These are phyloP conservation scores for Annona cherimola DNA, from an alignment of 164 flowering plant species.

Conservation along the genomic window DNA sequence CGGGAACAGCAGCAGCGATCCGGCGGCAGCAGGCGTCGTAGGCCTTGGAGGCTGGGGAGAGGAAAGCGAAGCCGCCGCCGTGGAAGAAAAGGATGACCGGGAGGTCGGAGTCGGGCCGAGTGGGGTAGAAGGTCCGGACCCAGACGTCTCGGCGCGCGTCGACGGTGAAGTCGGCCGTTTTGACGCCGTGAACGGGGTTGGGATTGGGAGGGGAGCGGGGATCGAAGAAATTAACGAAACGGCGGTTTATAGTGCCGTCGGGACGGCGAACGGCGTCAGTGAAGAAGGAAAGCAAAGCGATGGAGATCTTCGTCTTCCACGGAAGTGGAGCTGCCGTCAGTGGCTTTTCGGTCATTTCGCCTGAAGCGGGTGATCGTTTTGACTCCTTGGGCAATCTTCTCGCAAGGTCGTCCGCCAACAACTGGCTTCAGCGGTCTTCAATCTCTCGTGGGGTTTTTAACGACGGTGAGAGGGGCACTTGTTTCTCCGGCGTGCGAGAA, in stretches of 20 bases:
- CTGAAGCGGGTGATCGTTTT: background rate
- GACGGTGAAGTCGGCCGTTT: conserved; percentile 21
- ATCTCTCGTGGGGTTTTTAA: too few species aligned
- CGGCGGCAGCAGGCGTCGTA: conserved; percentile 26
- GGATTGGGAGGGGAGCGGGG: background rate
- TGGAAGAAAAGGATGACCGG: conserved; percentile 27
- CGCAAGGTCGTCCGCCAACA: too few species aligned
- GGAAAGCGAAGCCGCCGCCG: conserved; percentile 23
- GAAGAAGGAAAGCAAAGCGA: background rate
- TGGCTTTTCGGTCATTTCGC: background rate
- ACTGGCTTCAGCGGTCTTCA: too few species aligned
- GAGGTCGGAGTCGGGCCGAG: background rate
- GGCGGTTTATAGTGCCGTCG: conserved; percentile 29
- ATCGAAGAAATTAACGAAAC: conserved; percentile 12
- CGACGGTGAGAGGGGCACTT: too few species aligned
- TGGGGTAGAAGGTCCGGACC: conserved; percentile 29
- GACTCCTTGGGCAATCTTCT: too few species aligned
- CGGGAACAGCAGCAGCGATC: conserved; percentile 14
- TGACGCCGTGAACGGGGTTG: conserved; percentile 14
- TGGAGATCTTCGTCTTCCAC: conserved; percentile 10
- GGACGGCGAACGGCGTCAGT: conserved; percentile 12
- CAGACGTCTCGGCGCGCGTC: conserved; percentile 25
- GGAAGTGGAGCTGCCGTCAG: background rate
- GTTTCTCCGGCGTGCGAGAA: too few species aligned
- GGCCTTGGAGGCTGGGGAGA: conserved; percentile 11